These are phyloP conservation scores for Tolypocladium pustulatum DNA, from an alignment of 2,329 filamentous ascomycete genomes.

Conservation along the genomic window DNA sequence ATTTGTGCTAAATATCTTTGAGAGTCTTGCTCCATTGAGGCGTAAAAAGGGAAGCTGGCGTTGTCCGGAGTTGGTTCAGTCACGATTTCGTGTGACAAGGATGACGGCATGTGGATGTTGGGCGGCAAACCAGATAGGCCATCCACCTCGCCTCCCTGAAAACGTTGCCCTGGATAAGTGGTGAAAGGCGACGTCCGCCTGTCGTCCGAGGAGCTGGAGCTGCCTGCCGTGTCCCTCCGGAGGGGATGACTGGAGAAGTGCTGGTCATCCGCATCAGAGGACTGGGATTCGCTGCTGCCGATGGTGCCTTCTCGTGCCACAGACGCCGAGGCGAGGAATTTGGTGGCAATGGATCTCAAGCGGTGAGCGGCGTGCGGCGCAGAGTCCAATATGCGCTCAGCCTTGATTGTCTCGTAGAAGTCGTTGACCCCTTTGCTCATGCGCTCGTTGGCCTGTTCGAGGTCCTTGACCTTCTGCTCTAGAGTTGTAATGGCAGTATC, in stretches of 20 bases:
- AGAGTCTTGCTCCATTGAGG: conserved; percentile 11
- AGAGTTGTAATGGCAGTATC: conserved; percentile 69
- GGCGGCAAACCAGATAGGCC: neutral
- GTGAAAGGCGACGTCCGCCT: neutral
- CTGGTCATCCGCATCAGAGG: conserved; percentile 1
- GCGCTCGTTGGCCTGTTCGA: conserved; percentile 60
- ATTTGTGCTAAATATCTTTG: conserved; percentile 7
- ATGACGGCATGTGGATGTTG: conserved; percentile 5
- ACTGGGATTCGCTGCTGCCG: conserved; percentile 16
- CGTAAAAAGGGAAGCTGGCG: conserved; percentile 38
- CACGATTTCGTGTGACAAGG: conserved; percentile 34
- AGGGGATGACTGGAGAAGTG: neutral
- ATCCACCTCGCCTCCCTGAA: neutral
- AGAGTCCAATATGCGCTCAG: conserved; percentile 45
- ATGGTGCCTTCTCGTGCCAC: conserved; percentile 35
- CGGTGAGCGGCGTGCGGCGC: conserved; percentile 47
- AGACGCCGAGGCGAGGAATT: conserved; percentile 34
- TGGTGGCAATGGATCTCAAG: conserved; percentile 45
- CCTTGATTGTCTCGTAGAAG: conserved; percentile 52
- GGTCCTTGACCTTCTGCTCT: conserved; percentile 56
- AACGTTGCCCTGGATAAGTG: neutral
- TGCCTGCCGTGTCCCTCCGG: neutral
- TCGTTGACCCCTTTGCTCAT: conserved; percentile 63
- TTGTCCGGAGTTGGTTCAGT: conserved; percentile 41
- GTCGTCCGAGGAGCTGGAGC: neutral